phyloP scores from a whole-genome alignment of 441 rosid species.

The Viola pubescens region DNA sequence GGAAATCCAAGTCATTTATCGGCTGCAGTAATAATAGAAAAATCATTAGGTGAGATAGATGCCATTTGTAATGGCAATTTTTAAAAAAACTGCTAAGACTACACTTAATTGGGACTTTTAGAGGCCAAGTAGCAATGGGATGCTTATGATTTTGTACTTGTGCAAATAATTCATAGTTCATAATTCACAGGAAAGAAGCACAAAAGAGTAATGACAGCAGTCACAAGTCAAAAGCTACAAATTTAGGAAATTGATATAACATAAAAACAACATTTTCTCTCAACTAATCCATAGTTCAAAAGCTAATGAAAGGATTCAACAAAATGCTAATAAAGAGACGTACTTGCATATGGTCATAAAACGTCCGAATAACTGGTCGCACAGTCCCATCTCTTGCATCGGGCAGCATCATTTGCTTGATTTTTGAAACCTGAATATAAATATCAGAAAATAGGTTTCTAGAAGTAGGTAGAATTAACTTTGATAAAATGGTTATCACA shows the following conservation, averaged over 20 bases:
- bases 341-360: constrained; percentile 77
- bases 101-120: too few relatives aligned
- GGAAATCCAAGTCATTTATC: constrained; percentile 81
- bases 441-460: constrained; percentile 9
- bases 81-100: too few relatives aligned
- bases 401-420: constrained; percentile 72
- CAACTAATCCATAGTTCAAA: neutral
- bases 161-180: too few relatives aligned
- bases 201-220: too few relatives aligned
- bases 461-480: neutral
- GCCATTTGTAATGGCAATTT: too few relatives aligned
- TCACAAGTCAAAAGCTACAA: too few relatives aligned
- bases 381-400: constrained; percentile 57
- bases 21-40: constrained; percentile 42
- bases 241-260: neutral
- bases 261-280: neutral
- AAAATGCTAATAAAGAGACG: constrained; percentile 12
- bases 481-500: constrained; percentile 6
- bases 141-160: too few relatives aligned
- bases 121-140: too few relatives aligned
- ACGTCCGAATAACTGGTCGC: constrained; percentile 72
- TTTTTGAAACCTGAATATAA: constrained; percentile 48
- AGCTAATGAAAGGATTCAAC: constrained; percentile 5
- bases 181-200: too few relatives aligned
- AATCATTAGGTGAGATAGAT: constrained; percentile 14